phyloP scores from a whole-genome alignment of 2,329 filamentous ascomycete genomes.

The Phaeoacremonium minimum region DNA sequence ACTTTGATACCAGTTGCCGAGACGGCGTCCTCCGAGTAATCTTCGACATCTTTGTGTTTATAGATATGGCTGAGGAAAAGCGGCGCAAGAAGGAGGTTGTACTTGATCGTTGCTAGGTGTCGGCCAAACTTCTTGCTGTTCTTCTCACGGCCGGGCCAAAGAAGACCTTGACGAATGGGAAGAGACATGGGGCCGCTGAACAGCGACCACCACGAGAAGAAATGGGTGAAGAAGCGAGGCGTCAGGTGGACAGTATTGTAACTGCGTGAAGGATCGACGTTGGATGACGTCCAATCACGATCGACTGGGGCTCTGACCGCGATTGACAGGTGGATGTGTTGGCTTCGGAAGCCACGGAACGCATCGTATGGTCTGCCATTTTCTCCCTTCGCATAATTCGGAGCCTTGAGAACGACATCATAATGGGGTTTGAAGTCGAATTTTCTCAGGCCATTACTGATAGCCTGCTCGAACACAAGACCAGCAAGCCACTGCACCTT shows the following conservation, averaged over 20 bases:
- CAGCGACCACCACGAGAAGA: constrained; percentile 96
- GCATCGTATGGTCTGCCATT: constrained; percentile 70
- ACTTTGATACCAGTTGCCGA: constrained; percentile 96
- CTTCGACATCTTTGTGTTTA: constrained; percentile 94
- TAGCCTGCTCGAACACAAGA: constrained; percentile 84
- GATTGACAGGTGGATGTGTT: constrained; percentile 94
- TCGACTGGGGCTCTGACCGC: constrained; percentile 83
- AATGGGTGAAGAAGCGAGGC: constrained; percentile 95
- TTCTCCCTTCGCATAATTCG: constrained; percentile 62
- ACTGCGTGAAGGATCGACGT: constrained; percentile 72
- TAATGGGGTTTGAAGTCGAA: constrained; percentile 94
- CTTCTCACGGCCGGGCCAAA: constrained; percentile 92
- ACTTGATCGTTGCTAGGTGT: constrained; percentile 97
- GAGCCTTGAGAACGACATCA: constrained; percentile 79
- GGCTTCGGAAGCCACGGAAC: constrained; percentile 92
- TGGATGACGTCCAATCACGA: constrained; percentile 78
- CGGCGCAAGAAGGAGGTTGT: constrained; percentile 86
- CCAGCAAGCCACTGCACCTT: constrained; percentile 92
- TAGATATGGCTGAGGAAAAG: constrained; percentile 96
- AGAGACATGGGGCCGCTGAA: constrained; percentile 94
- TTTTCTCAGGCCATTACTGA: constrained; percentile 66
- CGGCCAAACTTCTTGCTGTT: constrained; percentile 98
- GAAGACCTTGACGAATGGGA: constrained; percentile 83
- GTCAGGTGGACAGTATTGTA: constrained; percentile 97
- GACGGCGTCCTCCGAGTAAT: constrained; percentile 70